phyloP scores from a whole-genome alignment of 305 asterid genomes.

The Fraxinus angustifolia region DNA sequence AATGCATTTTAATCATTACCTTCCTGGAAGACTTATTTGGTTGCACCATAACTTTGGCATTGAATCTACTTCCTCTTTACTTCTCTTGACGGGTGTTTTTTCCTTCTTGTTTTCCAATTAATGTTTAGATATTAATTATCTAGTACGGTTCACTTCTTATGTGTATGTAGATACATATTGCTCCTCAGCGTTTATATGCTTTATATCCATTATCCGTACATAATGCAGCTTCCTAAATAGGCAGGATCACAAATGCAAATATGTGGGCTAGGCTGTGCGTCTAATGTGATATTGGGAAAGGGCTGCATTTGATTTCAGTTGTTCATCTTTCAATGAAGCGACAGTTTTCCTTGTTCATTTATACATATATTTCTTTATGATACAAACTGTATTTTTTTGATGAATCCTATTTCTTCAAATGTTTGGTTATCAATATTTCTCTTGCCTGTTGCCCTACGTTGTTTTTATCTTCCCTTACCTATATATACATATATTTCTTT shows the following conservation, averaged over 20 bases:
- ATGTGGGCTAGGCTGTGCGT: not conserved
- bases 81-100: not conserved
- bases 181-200: not conserved
- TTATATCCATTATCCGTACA: not conserved
- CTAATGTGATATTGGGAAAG: not conserved
- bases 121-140: not conserved
- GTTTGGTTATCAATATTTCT: not conserved
- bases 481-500: not conserved
- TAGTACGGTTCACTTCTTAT: not conserved
- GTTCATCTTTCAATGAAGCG: not conserved
- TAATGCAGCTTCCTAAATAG: not conserved
- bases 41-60: not conserved
- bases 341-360: not conserved
- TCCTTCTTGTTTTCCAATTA: not conserved
- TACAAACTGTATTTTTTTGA: not conserved
- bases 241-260: not conserved
- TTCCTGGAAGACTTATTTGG: conserved; percentile 1
- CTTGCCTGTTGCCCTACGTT: not conserved
- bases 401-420: not conserved
- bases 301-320: not conserved
- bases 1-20: conserved; percentile 1
- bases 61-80: not conserved
- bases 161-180: not conserved
- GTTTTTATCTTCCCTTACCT: not conserved
- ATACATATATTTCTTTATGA: not conserved